Conservation (phyloP, 805 yeast species). For the Candida krabiensis region DNA sequence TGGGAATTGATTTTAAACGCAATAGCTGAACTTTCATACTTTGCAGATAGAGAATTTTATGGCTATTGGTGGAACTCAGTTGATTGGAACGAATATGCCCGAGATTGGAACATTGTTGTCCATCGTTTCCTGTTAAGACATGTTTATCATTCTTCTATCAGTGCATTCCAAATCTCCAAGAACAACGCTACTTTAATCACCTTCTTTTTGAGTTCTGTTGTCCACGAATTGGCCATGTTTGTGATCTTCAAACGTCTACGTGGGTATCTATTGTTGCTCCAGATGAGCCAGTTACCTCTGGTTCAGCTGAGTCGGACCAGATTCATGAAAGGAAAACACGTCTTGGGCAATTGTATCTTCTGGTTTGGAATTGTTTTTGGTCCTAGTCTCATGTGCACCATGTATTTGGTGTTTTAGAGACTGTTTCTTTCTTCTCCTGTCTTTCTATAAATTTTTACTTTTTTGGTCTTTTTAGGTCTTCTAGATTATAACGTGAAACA, state of each 20-base stretch:
- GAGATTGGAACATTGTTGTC: slow-evolving; percentile 95
- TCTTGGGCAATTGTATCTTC: slow-evolving; percentile 77
- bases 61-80: slow-evolving; percentile 98
- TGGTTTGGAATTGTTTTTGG: slow-evolving; percentile 93
- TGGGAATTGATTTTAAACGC: slow-evolving; percentile 95
- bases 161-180: slow-evolving; percentile 68
- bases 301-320: slow-evolving; percentile 61
- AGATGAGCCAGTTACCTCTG: slow-evolving; percentile 86
- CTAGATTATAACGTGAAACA: neutral
- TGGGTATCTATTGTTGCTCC: slow-evolving; percentile 76
- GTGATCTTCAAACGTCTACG: slow-evolving; percentile 77
- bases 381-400: slow-evolving; percentile 83
- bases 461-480: slow-evolving; percentile 1
- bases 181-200: slow-evolving; percentile 72
- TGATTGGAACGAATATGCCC: slow-evolving; percentile 89
- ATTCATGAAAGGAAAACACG: slow-evolving; percentile 52
- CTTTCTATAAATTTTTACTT: neutral
- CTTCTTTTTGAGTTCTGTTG: slow-evolving; percentile 72
- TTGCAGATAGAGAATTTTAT: slow-evolving; percentile 90
- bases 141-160: slow-evolving; percentile 88
- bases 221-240: slow-evolving; percentile 93
- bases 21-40: slow-evolving; percentile 82
- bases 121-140: slow-evolving; percentile 87
- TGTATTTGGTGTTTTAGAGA: slow-evolving; percentile 74
- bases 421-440: too few relatives aligned